These are phyloP conservation scores for Basidiobolus meristosporus DNA, from an alignment of 371 early-diverging fungal genomes.

Conservation along the genomic window DNA sequence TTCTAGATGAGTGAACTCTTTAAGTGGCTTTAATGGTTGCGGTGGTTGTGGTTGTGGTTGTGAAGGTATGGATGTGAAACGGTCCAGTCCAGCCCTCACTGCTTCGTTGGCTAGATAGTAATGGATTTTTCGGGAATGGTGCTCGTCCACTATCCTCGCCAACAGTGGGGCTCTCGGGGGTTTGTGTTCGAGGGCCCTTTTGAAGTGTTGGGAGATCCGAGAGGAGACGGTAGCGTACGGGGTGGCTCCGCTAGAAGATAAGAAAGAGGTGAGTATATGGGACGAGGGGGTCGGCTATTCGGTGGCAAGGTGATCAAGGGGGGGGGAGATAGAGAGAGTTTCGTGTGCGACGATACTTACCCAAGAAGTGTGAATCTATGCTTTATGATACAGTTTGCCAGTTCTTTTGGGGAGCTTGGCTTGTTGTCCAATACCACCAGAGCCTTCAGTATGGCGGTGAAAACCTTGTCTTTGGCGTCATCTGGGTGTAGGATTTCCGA, in stretches of 20 bases:
- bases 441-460: slow-evolving; percentile 61
- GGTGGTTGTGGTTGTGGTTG: slow-evolving; percentile 5
- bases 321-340: too few relatives aligned
- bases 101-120: slow-evolving; percentile 27
- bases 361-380: slow-evolving; percentile 55
- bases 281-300: too few relatives aligned
- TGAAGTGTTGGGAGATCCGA: slow-evolving; percentile 70
- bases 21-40: slow-evolving; percentile 7
- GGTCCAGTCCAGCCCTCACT: slow-evolving; percentile 4
- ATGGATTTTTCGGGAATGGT: slow-evolving; percentile 56
- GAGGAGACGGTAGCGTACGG: slow-evolving; percentile 76
- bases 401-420: slow-evolving; percentile 63
- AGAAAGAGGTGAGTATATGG: neutral
- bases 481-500: slow-evolving; percentile 9
- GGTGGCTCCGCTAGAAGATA: slow-evolving; percentile 37
- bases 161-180: slow-evolving; percentile 56
- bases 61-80: neutral
- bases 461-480: slow-evolving; percentile 63
- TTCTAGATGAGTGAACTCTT: slow-evolving; percentile 5
- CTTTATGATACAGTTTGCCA: slow-evolving; percentile 53
- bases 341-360: slow-evolving; percentile 18
- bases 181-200: slow-evolving; percentile 47
- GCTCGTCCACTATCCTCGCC: slow-evolving; percentile 47
- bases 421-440: slow-evolving; percentile 47
- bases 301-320: neutral